Evolutionary conservation across 2,329 filamentous ascomycete species (phyloP).

Genomic region (Botryosphaeria dothidea): DNA sequence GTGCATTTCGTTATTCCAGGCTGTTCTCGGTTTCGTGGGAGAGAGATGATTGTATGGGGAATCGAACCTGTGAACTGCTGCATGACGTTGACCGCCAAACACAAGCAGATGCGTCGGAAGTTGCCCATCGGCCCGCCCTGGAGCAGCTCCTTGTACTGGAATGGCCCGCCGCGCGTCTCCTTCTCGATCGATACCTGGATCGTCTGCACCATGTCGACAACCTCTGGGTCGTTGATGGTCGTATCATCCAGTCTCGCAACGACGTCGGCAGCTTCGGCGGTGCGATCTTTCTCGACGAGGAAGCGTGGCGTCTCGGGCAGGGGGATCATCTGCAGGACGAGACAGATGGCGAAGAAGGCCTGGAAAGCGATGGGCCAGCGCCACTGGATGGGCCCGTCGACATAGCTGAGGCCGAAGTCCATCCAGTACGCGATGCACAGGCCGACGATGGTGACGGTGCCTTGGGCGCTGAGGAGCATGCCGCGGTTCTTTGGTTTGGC

Average conservation of each 20-base stretch:
- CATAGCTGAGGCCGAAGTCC: neutral
- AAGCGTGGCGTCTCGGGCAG: constrained; percentile 40
- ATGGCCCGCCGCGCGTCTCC: constrained; percentile 34
- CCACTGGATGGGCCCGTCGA: constrained; percentile 25
- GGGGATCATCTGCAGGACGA: constrained; percentile 52
- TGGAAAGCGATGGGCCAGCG: constrained; percentile 58
- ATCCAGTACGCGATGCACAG: constrained; percentile 54
- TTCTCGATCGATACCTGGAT: constrained; percentile 39
- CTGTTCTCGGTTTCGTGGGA: no score
- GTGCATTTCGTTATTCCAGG: no score
- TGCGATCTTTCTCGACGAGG: constrained; percentile 33
- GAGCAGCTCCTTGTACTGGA: constrained; percentile 39
- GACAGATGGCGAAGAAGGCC: constrained; percentile 58
- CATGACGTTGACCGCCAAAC: constrained; percentile 36
- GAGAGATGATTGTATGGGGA: no score
- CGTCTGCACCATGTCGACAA: constrained; percentile 34
- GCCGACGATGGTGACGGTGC: constrained; percentile 49
- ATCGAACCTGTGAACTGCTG: constrained; percentile 41
- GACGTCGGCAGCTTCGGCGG: constrained; percentile 29
- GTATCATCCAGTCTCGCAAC: neutral
- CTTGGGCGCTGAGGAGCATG: constrained; percentile 52
- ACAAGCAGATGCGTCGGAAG: constrained; percentile 35
- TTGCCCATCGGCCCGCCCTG: constrained; percentile 32
- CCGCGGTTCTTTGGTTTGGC: constrained; percentile 43
- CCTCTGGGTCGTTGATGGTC: constrained; percentile 22